phyloP scores from a whole-genome alignment of 305 asterid species.

The Striga hermonthica region DNA sequence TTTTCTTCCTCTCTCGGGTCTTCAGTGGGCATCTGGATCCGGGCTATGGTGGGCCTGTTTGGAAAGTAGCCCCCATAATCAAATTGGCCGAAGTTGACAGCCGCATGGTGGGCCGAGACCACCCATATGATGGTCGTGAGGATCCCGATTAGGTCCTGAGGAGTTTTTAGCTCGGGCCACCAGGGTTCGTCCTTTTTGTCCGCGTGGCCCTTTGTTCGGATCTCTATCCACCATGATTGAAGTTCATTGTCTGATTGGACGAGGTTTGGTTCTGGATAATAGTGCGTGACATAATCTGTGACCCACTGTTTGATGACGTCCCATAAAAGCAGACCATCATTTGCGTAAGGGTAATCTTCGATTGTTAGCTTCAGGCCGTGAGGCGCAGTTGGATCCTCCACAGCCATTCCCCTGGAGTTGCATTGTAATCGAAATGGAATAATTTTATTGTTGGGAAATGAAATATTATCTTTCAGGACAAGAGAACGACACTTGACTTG shows the following conservation, averaged over 20 bases:
- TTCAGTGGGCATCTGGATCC: conserved; percentile 57
- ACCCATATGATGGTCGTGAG: conserved; percentile 70
- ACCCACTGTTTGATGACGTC: conserved; percentile 72
- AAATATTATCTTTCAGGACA: no score
- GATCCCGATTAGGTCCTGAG: conserved; percentile 42
- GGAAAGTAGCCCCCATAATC: conserved; percentile 66
- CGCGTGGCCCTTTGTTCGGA: conserved; percentile 60
- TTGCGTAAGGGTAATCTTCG: conserved; percentile 80
- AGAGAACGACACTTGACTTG: no score
- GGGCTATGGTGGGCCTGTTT: conserved; percentile 63
- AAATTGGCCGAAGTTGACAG: conserved; percentile 76
- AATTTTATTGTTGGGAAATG: no score
- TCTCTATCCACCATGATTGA: conserved; percentile 83
- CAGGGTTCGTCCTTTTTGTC: conserved; percentile 75
- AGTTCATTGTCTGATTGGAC: conserved; percentile 58
- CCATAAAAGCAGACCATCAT: conserved; percentile 75
- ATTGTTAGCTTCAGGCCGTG: conserved; percentile 64
- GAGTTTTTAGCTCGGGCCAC: conserved; percentile 66
- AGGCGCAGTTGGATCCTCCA: conserved; percentile 63
- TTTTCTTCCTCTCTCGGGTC: conserved; percentile 42
- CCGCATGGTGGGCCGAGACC: conserved; percentile 72
- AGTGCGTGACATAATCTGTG: conserved; percentile 52
- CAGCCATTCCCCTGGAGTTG: conserved; percentile 83
- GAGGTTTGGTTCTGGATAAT: conserved; percentile 38
- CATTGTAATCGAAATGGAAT: no score